Percentiles rank a stretch among this genome's conserved stretches.
phyloP scores from a whole-genome alignment of 495 filamentous ascomycete species.

The Aspergillus ellipticus region DNA sequence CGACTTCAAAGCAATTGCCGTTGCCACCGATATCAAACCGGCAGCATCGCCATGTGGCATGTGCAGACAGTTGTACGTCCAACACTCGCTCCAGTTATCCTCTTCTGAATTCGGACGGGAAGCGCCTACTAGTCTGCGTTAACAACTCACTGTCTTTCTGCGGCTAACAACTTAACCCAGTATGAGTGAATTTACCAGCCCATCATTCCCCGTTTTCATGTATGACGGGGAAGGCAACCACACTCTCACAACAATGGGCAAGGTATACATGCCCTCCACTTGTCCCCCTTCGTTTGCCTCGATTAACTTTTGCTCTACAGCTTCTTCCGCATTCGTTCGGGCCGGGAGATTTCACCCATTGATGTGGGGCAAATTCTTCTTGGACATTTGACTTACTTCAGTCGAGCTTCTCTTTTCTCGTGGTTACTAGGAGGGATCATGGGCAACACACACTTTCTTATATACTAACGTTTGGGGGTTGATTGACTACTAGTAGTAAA shows the following conservation, averaged over 20 bases:
- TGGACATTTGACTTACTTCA: not conserved
- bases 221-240: slow-evolving; percentile 71
- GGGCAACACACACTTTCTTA: no score
- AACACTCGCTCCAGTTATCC: not conserved
- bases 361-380: not conserved
- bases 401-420: not conserved
- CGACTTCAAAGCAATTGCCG: slow-evolving; percentile 77
- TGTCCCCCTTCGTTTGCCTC: not conserved
- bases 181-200: slow-evolving; percentile 72
- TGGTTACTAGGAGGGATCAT: no score
- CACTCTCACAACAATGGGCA: slow-evolving; percentile 66
- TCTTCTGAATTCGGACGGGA: not conserved
- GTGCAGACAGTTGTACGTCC: slow-evolving; percentile 47
- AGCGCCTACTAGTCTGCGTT: not conserved
- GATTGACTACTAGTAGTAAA: no score
- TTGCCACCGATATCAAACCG: slow-evolving; percentile 73
- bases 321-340: slow-evolving; percentile 72
- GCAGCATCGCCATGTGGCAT: slow-evolving; percentile 74
- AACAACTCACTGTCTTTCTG: not conserved
- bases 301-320: slow-evolving; percentile 34
- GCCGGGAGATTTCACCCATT: slow-evolving; percentile 45
- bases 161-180: slow-evolving; percentile 33
- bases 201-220: slow-evolving; percentile 80
- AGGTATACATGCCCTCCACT: slow-evolving; percentile 44
- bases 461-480: no score